These are phyloP conservation scores for Beauveria brongniartii DNA, from an alignment of 2,329 filamentous ascomycete genomes.

Conservation along the genomic window DNA sequence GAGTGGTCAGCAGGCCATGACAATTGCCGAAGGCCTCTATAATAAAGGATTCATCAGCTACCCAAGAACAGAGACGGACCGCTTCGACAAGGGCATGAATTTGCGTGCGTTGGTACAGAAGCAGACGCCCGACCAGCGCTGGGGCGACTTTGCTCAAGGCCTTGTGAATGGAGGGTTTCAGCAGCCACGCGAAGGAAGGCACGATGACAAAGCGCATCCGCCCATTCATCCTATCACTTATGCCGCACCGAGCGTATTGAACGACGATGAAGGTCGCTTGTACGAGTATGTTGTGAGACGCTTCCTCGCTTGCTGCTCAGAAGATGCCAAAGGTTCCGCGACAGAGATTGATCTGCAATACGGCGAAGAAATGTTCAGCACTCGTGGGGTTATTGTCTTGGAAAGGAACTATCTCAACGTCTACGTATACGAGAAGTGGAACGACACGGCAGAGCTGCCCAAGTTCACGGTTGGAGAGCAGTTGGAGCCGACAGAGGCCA, in stretches of 20 bases:
- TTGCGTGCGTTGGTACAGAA: conserved; percentile 72
- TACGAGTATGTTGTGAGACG: conserved; percentile 90
- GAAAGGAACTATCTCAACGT: conserved; percentile 92
- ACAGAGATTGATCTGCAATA: conserved; percentile 82
- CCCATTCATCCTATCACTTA: conserved; percentile 95
- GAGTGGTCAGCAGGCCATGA: conserved; percentile 87
- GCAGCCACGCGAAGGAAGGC: conserved; percentile 70
- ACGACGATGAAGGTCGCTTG: conserved; percentile 62
- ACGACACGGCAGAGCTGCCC: conserved; percentile 74
- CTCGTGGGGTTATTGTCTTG: conserved; percentile 76
- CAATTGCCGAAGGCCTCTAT: conserved; percentile 77
- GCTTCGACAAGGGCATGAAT: conserved; percentile 87
- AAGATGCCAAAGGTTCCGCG: conserved; percentile 80
- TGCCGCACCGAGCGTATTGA: conserved; percentile 55
- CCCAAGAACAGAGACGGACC: conserved; percentile 92
- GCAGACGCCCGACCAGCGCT: conserved; percentile 66
- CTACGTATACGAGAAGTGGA: conserved; percentile 95
- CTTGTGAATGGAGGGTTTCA: conserved; percentile 70
- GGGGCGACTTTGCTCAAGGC: conserved; percentile 73
- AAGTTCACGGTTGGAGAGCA: conserved; percentile 69
- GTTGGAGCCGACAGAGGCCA: conserved; percentile 82
- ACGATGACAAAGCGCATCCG: conserved; percentile 96
- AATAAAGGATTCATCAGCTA: conserved; percentile 96
- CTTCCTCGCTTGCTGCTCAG: conserved; percentile 91
- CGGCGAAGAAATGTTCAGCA: conserved; percentile 72